Evolutionary conservation across 1,139 yeast genomes (phyloP).

Genomic region (Suhomyces anneliseae): DNA sequence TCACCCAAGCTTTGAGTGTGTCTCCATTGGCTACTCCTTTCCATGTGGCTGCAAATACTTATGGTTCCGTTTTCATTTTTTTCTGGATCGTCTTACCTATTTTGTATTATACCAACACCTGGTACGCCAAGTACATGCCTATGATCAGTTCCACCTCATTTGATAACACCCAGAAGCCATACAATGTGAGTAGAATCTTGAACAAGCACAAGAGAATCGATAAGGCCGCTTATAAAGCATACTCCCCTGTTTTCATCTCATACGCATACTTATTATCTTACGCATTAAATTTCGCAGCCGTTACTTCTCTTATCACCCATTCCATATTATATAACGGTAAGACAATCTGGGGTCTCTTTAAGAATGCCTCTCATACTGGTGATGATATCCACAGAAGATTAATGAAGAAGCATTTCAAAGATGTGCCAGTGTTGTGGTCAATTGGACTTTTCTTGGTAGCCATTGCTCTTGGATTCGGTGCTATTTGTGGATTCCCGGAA

Average conservation of each 20-base stretch:
- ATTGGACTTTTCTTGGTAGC: conserved; percentile 27
- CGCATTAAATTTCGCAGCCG: conserved; percentile 44
- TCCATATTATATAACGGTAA: conserved; percentile 39
- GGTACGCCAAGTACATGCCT: conserved; percentile 55
- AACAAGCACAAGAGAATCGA: conserved; percentile 16
- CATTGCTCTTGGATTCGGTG: conserved; percentile 32
- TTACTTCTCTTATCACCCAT: conserved; percentile 39
- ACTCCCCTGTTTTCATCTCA: conserved; percentile 40
- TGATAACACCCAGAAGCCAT: conserved; percentile 45
- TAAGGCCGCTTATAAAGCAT: conserved; percentile 27
- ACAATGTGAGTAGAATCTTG: conserved; percentile 36
- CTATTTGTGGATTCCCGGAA: conserved; percentile 22
- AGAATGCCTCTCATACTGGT: conserved; percentile 29
- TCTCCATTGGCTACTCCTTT: conserved; percentile 23
- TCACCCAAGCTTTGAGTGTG: conserved; percentile 22
- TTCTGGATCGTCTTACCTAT: conserved; percentile 45
- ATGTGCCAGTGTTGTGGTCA: conserved; percentile 45
- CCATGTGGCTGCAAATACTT: conserved; percentile 20
- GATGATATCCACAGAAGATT: conserved; percentile 41
- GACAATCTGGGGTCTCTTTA: conserved; percentile 31
- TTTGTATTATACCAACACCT: conserved; percentile 51
- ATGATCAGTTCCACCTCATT: conserved; percentile 41
- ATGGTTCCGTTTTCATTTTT: conserved; percentile 29
- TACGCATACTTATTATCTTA: conserved; percentile 39
- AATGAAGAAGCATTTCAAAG: conserved; percentile 33